Base-by-base conservation (phyloP, 768 basidiomycete species). In the Trametes sanguinea region DNA sequence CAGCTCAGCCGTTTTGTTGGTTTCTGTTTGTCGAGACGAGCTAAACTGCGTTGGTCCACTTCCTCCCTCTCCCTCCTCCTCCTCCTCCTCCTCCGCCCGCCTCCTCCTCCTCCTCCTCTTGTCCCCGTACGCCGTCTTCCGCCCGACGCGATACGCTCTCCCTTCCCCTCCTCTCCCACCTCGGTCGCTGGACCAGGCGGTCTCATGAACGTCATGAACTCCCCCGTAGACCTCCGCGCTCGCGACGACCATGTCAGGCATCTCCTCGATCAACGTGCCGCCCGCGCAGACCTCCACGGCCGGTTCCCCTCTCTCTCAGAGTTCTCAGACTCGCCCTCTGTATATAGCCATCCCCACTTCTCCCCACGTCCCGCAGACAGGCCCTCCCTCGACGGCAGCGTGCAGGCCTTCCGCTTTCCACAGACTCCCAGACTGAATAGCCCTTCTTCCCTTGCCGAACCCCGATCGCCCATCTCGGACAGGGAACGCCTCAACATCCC, bases 301-400 rank as follows among this genome's bases (percentile, higher is more conserved):
- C 83, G 80, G 52, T 81, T 81, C 67, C 81, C 84, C 51, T 79
- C 86, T 57, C 71, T 82, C 67, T 81, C 87, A 27, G 81, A 87
- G 65, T 80, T 79, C 55, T 79, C 84, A 45, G 87, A 90, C 73
- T 83, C 88, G 56, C 87, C 87, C 66, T 90, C 88, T 51, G 76
- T 88, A 65, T 89, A 90, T 72, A 87, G 83, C 71, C 82, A 78
- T 64, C 68, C 83, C 58, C 80, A 82, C 71, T 83, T 83, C 71
- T 85, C 86, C 39, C 85, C 86, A 30, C 76, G 74, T 57, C 74
- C 77, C 35, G 62, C 64, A 37, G 75, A 79, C 65, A 70, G 67
- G 47, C 69, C 72, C 45, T 71, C 75, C 44, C 64, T 64, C 57
- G 70, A 69, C 42, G 65, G 69, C 54, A 70, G 70, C 61, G 55